Evolutionary conservation across 148 eudicot genomes (phyloP).

Genomic region (Fagopyrum tataricum): DNA sequence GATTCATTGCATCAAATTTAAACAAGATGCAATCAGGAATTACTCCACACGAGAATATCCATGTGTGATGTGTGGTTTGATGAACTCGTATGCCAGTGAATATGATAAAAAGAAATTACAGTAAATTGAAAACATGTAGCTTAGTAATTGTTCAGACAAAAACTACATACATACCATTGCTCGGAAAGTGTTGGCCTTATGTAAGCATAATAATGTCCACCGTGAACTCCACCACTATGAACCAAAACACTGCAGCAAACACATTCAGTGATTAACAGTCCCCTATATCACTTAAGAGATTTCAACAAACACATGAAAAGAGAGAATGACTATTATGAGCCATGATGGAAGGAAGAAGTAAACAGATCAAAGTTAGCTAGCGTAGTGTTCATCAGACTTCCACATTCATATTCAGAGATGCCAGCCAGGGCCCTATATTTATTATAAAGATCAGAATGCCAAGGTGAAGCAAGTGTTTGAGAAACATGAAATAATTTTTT

Average conservation of each 20-base stretch:
- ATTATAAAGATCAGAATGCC: background rate
- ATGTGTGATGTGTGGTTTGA: background rate
- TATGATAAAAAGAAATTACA: background rate
- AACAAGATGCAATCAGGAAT: background rate
- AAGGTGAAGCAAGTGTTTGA: background rate
- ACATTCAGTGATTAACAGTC: background rate
- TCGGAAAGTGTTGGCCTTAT: constrained; percentile 84
- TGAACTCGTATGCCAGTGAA: background rate
- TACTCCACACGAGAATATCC: background rate
- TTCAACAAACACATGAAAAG: background rate
- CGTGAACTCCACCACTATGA: constrained; percentile 94
- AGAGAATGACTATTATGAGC: background rate
- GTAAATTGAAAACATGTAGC: background rate
- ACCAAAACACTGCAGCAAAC: constrained; percentile 60
- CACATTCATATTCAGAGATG: background rate
- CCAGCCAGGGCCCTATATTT: background rate
- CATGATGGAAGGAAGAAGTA: background rate
- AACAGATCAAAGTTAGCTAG: background rate
- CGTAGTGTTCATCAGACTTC: background rate
- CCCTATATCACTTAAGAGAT: background rate
- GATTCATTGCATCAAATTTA: background rate
- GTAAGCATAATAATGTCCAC: constrained; percentile 93
- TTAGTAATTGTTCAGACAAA: constrained; percentile 6
- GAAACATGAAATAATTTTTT: background rate
- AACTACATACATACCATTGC: constrained; percentile 56